Conservation (phyloP, 2,329 filamentous ascomycete species). For the Colletotrichum tamarilloi region DNA sequence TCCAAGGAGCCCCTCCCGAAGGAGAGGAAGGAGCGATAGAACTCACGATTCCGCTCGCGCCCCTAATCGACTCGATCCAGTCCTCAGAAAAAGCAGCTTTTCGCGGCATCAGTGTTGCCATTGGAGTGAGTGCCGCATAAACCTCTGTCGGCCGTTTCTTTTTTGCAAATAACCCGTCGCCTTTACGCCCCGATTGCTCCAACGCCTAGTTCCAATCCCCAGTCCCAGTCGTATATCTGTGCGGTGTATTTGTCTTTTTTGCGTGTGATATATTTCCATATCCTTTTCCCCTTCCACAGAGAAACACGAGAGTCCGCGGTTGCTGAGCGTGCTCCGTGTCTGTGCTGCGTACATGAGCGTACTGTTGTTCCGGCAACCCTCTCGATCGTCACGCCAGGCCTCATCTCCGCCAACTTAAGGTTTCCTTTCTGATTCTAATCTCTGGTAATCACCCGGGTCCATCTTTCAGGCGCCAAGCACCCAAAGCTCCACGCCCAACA, state of each 20-base stretch:
- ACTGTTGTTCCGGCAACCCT: neutral
- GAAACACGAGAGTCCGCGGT: neutral
- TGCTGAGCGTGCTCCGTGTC: neutral
- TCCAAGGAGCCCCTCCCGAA: no score
- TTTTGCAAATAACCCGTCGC: neutral
- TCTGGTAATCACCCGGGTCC: neutral
- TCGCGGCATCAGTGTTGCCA: neutral
- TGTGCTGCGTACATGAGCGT: neutral
- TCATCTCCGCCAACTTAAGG: neutral
- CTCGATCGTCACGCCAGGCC: neutral
- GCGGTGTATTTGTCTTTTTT: neutral
- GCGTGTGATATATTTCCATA: neutral
- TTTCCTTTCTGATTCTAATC: neutral
- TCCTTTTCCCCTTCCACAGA: neutral
- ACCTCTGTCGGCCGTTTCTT: neutral
- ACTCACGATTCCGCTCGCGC: no score
- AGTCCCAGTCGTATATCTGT: neutral
- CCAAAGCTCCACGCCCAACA: conserved; percentile 94
- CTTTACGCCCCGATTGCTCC: neutral
- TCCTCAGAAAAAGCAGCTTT: neutral
- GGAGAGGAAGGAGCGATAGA: no score
- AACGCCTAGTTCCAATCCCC: neutral
- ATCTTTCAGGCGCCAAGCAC: conserved; percentile 72
- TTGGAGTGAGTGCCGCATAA: neutral
- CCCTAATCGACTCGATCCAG: neutral